Percentiles rank a stretch among this genome's conserved stretches.
Conservation (phyloP, 23 red algal genomes). For the Gracilaria gracilis region DNA sequence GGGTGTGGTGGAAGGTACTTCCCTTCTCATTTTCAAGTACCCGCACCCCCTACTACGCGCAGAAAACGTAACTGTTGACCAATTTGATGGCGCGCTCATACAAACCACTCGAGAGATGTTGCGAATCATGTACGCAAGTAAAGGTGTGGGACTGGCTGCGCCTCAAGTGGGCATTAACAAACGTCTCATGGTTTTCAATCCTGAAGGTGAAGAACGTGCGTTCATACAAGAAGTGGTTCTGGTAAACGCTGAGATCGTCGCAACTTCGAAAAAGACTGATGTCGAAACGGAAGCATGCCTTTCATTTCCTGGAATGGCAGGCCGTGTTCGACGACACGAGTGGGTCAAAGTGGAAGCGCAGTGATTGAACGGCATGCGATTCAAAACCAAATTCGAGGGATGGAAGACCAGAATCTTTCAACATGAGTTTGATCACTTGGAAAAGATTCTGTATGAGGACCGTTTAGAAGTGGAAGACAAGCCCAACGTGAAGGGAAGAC, state of each 20-base stretch:
- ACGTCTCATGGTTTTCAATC: constrained; percentile 96
- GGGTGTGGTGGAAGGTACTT: no score
- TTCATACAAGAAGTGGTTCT: constrained; percentile 89
- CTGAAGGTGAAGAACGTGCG: constrained; percentile 63
- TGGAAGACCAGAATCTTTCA: constrained; percentile 95
- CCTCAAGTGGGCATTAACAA: constrained; percentile 95
- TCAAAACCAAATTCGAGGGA: constrained; percentile 83
- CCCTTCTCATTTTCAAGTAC: constrained; percentile 82
- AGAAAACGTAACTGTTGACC: constrained; percentile 66
- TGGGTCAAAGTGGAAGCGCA: constrained; percentile 94
- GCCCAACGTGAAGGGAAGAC: constrained; percentile 41
- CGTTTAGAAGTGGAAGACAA: constrained; percentile 78
- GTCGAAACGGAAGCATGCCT: no score
- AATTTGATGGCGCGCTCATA: constrained; percentile 62
- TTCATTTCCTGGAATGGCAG: constrained; percentile 91
- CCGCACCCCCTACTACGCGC: constrained; percentile 83
- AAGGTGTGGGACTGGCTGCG: constrained; percentile 92
- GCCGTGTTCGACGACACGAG: constrained; percentile 69
- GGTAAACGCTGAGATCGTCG: constrained; percentile 90
- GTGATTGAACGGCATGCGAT: constrained; percentile 84
- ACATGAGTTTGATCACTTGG: constrained; percentile 97
- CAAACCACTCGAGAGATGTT: constrained; percentile 87
- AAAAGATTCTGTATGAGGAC: constrained; percentile 91
- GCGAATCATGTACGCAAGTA: constrained; percentile 89
- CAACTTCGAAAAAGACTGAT: constrained; percentile 71